Base-by-base conservation (phyloP, 169 alveolate genomes). In the Eimeria falciformis region DNA sequence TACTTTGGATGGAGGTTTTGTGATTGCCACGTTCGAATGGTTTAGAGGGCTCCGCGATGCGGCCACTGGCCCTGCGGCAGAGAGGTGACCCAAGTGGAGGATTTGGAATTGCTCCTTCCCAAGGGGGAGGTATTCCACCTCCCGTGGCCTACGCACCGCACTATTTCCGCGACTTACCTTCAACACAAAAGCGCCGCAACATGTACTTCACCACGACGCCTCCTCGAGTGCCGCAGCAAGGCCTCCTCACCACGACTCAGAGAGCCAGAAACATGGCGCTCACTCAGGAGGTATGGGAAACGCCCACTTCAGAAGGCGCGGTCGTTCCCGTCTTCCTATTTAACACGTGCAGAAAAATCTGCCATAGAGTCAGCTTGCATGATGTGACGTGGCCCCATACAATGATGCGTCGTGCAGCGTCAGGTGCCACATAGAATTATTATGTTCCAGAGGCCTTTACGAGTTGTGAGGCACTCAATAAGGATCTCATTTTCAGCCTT, bases 111-210 rank as follows among this genome's bases (percentile, higher is more conserved):
- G 75, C 89, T 14, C 89, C 89, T 79, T 79, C 89, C n/a, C 89
- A 79, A 65, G 89, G 89, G 50, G 89, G 89, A 29, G 89, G 89
- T n/a, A 79, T 79, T 33, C 89, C 89, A 5, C 73, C 29, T 23
- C 89, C 89, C n/a, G 89, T 79, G 11, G 89, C 89, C 17, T 79
- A 79, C 29, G 89, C 89, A 14, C 89, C 89, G 29, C 89, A 79
- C 23, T 79, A 79, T 23, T 79, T 79, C 37, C 89, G 89, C 56
- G 43, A 53, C n/a, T 53, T 79, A 47, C 89, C 89, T 14, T 79
- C 89, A 62, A 71, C 89, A 9, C 89, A 79, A 33, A 79, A 14
- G 89, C 89, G 89, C 55, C 89, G 89, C 53, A 79, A 79, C 55
- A 43, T 79, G 50, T 79, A 79, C 75, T 79, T 79, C 75, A 79